These are phyloP conservation scores for Paxillus ammoniavirescens DNA, from an alignment of 768 basidiomycete genomes.

Conservation along the genomic window DNA sequence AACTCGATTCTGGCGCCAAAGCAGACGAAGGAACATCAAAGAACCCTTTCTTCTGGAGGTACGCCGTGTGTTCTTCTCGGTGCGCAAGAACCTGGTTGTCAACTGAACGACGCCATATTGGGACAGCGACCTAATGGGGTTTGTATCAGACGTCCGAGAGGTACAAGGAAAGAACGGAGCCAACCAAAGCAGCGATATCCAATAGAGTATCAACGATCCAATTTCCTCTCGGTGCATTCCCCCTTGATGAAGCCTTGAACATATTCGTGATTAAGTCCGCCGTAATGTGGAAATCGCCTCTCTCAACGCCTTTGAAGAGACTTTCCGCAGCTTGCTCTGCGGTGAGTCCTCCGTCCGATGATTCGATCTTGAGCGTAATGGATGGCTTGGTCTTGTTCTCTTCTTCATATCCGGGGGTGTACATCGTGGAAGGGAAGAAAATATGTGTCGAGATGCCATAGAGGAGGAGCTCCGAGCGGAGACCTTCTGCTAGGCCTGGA, in stretches of 20 bases:
- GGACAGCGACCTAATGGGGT: slow-evolving; percentile 42
- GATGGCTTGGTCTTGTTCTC: slow-evolving; percentile 79
- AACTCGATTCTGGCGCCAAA: background rate
- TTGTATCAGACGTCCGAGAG: background rate
- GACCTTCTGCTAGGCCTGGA: slow-evolving; percentile 76
- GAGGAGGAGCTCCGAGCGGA: slow-evolving; percentile 75
- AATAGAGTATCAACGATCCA: slow-evolving; percentile 48
- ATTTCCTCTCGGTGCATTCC: slow-evolving; percentile 59
- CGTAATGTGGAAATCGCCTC: slow-evolving; percentile 72
- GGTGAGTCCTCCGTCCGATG: slow-evolving; percentile 59
- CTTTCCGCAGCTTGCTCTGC: slow-evolving; percentile 61
- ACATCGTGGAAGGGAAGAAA: slow-evolving; percentile 82
- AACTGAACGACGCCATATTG: slow-evolving; percentile 51
- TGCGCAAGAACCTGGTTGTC: slow-evolving; percentile 48
- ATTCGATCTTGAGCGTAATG: slow-evolving; percentile 75
- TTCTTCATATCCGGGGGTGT: slow-evolving; percentile 68
- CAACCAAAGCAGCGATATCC: slow-evolving; percentile 46
- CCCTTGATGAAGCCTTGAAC: slow-evolving; percentile 64
- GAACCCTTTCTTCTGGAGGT: slow-evolving; percentile 45
- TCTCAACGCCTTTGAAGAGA: slow-evolving; percentile 68
- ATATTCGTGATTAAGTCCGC: slow-evolving; percentile 65
- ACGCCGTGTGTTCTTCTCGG: slow-evolving; percentile 43
- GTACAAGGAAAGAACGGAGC: slow-evolving; percentile 17
- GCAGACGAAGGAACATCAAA: slow-evolving; percentile 21
- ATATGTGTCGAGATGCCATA: slow-evolving; percentile 79